A percentile compares a stretch with the other conserved stretches of the same genome.
phyloP scores from a whole-genome alignment of 495 filamentous ascomycete genomes.

The Pyronema omphalodes region DNA sequence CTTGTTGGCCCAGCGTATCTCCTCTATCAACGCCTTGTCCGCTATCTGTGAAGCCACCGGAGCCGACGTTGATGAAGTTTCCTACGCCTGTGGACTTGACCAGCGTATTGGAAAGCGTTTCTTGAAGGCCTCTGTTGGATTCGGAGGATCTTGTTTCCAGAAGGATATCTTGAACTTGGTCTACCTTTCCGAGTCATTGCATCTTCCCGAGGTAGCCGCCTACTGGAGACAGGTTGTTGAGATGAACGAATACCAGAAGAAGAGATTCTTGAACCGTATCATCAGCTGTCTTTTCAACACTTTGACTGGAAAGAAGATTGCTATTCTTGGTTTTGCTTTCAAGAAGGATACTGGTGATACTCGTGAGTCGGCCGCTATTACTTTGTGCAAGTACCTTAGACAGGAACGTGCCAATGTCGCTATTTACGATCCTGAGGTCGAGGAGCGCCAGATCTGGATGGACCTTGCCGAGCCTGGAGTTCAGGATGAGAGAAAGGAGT shows the following conservation, averaged over 20 bases:
- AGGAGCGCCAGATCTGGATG: constrained; percentile 22
- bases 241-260: constrained; percentile 62
- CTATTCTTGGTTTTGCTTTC: constrained; percentile 61
- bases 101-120: constrained; percentile 52
- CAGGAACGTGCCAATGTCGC: constrained; percentile 44
- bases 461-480: constrained; percentile 23
- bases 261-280: constrained; percentile 45
- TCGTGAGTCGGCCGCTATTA: constrained; percentile 51
- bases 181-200: constrained; percentile 52
- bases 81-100: constrained; percentile 51
- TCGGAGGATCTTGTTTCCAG: constrained; percentile 68
- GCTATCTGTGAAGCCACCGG: constrained; percentile 66
- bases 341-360: constrained; percentile 70
- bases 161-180: constrained; percentile 64
- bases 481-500: constrained; percentile 16
- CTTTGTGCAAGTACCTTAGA: constrained; percentile 44
- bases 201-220: constrained; percentile 51
- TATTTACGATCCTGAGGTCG: constrained; percentile 50
- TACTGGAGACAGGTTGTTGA: constrained; percentile 58
- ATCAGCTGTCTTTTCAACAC: constrained; percentile 50
- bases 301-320: constrained; percentile 50
- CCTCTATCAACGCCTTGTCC: constrained; percentile 63
- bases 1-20: constrained; percentile 67
- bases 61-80: constrained; percentile 56
- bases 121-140: constrained; percentile 60